Evolutionary conservation across 1,139 yeast species (phyloP).

Genomic region (Pichia sp.): DNA sequence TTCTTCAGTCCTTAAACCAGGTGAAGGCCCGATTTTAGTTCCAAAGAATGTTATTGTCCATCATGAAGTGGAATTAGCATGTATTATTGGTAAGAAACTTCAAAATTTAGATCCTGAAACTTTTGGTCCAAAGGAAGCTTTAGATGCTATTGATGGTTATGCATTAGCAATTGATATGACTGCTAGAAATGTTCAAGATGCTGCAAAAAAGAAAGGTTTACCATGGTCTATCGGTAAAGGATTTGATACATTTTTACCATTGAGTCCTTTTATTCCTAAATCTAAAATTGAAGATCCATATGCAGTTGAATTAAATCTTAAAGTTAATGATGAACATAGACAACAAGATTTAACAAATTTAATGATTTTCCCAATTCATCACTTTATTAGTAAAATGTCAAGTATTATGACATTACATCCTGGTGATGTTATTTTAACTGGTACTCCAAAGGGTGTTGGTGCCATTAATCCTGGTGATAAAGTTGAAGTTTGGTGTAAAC

Average conservation of each 20-base stretch:
- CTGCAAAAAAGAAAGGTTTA: slow-evolving; percentile 86
- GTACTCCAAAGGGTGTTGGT: slow-evolving; percentile 99
- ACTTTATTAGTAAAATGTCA: slow-evolving; percentile 74
- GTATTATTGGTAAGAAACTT: slow-evolving; percentile 60
- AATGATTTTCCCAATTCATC: slow-evolving; percentile 86
- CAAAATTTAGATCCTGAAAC: slow-evolving; percentile 50
- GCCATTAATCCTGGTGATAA: slow-evolving; percentile 69
- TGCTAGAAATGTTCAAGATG: slow-evolving; percentile 92
- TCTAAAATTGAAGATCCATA: slow-evolving; percentile 64
- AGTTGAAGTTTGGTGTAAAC: slow-evolving; percentile 55
- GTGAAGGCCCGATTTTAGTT: slow-evolving; percentile 68
- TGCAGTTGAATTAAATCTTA: slow-evolving; percentile 57
- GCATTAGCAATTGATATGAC: slow-evolving; percentile 89
- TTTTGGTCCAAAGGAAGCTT: slow-evolving; percentile 61
- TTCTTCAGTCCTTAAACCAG: slow-evolving; percentile 56
- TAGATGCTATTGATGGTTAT: slow-evolving; percentile 76
- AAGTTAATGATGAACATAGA: slow-evolving; percentile 61
- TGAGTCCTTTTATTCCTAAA: slow-evolving; percentile 66
- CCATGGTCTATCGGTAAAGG: slow-evolving; percentile 98
- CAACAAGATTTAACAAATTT: slow-evolving; percentile 77
- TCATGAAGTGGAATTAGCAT: slow-evolving; percentile 89
- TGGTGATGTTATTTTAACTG: slow-evolving; percentile 88
- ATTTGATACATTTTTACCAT: slow-evolving; percentile 88
- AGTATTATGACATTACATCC: slow-evolving; percentile 82
- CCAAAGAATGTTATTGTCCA: slow-evolving; percentile 81